These are phyloP conservation scores for Xylaria nigripes DNA, from an alignment of 495 filamentous ascomycete species.

Conservation along the genomic window DNA sequence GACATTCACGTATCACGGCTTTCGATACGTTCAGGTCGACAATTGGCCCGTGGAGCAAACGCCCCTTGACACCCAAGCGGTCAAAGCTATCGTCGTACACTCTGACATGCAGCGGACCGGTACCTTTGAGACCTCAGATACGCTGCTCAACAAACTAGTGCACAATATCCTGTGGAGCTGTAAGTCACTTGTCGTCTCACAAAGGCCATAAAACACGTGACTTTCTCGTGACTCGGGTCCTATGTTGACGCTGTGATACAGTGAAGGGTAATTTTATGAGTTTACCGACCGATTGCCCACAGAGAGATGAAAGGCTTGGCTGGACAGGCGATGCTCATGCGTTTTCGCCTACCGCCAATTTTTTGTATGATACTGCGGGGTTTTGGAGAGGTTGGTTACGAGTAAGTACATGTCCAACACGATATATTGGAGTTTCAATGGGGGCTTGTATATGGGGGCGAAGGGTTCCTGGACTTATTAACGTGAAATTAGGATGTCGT, in stretches of 20 bases:
- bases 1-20: conserved; percentile 49
- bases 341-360: conserved; percentile 42
- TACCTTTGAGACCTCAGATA: conserved; percentile 39
- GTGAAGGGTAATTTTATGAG: conserved; percentile 47
- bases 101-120: conserved; percentile 44
- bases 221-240: neutral
- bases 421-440: neutral
- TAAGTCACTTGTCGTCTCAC: neutral
- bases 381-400: conserved; percentile 44
- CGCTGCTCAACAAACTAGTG: conserved; percentile 42
- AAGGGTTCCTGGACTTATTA: neutral
- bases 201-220: neutral
- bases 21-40: conserved; percentile 45
- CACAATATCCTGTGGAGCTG: conserved; percentile 43
- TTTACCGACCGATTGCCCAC: conserved; percentile 48
- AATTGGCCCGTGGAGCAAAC: conserved; percentile 33
- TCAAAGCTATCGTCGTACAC: conserved; percentile 42
- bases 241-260: neutral
- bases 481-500: conserved; percentile 24
- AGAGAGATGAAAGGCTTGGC: conserved; percentile 48
- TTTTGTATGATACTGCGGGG: conserved; percentile 42
- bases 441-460: neutral
- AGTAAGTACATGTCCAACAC: neutral
- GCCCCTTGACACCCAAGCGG: conserved; percentile 15
- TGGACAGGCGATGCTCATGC: conserved; percentile 49